Base-by-base conservation (phyloP, 1,284 basidiomycete species). In the Tilletia indica region DNA sequence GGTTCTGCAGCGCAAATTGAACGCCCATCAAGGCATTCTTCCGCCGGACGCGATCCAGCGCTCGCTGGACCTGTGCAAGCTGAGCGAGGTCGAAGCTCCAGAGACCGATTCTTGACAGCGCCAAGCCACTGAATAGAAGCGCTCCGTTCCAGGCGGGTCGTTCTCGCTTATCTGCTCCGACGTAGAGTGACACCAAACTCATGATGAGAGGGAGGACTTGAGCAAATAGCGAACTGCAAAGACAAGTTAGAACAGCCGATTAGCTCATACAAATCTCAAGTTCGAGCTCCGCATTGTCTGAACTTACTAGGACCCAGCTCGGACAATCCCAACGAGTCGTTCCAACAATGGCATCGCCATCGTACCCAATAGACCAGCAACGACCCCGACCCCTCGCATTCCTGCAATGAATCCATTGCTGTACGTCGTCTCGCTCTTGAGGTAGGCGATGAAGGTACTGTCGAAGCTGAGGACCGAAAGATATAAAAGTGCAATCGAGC, bases 61-160 rank as follows among this genome's bases (percentile, higher is more conserved):
- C 77, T 0, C 70, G 72, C 39, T 80, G 78, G 8, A 78, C 72
- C 73, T 87, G 85, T 63, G 88, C 86, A 31, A 87, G 82, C 71
- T 89, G 88, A 34, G 85, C 85, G 9, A 89, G 84, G 73, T 88
- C 88, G 74, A 88, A 89, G 0, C 86, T 85, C 87, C 88, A 89
- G 0, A 89, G 82, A 0, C 88, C 87, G 39, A 88, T 86, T 6
- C 88, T 82, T 0, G 86, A 87, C 1, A 87, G 75, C 14, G 87
- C 87, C 84, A 89, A 86, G 3, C 87, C 87, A 83, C 73, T 67
- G 68, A 75, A 75, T 16, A 81, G 72, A 39, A 80, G 19, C 0
- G 71, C 76, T 0, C 76, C 76, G 51, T 79, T 81, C 78, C 76
- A 81, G 38, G 70, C 70, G 0, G 77, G 77, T 0, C 77, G 74